A percentile compares a stretch with the other conserved stretches of the same genome.
Evolutionary conservation across 1,284 basidiomycete genomes (phyloP).

Genomic region (Trametes hirsuta): DNA sequence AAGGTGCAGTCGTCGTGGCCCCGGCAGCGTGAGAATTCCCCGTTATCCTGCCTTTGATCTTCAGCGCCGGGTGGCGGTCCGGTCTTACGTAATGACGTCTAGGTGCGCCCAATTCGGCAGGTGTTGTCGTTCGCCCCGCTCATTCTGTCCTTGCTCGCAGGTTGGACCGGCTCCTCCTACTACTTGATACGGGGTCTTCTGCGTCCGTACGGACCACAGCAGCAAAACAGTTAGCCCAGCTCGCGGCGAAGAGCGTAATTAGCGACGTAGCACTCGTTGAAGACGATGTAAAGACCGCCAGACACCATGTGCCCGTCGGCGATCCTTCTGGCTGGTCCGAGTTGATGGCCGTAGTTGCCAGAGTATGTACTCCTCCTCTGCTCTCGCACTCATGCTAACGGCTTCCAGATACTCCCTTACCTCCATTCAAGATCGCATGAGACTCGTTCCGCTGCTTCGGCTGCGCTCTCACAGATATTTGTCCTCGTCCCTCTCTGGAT

Average conservation of each 20-base stretch:
- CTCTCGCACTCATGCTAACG: conserved; percentile 7
- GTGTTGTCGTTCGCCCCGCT: conserved; percentile 23
- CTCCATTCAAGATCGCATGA: conserved; percentile 89
- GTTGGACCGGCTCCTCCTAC: conserved; percentile 89
- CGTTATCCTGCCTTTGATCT: conserved; percentile 39
- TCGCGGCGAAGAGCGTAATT: conserved; percentile 82
- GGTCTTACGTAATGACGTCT: conserved; percentile 64
- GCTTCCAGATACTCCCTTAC: conserved; percentile 77
- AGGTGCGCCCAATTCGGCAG: conserved; percentile 48
- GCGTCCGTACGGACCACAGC: conserved; percentile 86
- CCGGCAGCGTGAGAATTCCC: conserved; percentile 44
- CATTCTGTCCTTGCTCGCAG: conserved; percentile 40
- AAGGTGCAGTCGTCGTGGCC: conserved; percentile 40
- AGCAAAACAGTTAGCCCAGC: conserved; percentile 89
- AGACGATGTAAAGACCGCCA: conserved; percentile 69
- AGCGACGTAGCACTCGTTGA: conserved; percentile 81
- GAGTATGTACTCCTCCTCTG: conserved; percentile 51
- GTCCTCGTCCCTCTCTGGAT: conserved; percentile 84
- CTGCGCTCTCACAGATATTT: conserved; percentile 86
- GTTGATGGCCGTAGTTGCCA: conserved; percentile 80
- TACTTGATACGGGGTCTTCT: conserved; percentile 91
- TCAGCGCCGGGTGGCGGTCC: conserved; percentile 43
- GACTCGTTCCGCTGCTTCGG: conserved; percentile 83
- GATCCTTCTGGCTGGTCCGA: conserved; percentile 80
- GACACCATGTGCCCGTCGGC: conserved; percentile 58